Evolutionary conservation across 2,329 filamentous ascomycete species (phyloP), one percentile per base, ranked within the genome.

Genomic region (Fusarium bulbicola): DNA sequence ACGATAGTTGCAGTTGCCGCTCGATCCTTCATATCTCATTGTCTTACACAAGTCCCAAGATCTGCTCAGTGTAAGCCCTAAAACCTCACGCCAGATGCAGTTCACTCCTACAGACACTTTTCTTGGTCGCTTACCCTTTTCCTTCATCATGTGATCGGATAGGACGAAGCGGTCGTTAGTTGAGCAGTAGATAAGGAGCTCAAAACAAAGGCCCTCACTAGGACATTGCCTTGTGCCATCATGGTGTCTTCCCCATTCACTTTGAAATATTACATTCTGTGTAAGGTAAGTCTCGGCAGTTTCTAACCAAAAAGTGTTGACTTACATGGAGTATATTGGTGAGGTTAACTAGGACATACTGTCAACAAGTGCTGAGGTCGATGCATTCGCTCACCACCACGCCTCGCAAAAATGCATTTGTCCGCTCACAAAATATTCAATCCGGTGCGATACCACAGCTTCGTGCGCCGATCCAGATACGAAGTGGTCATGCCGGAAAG

Each of bases 251-350:
- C 9, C 4, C 9, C 4, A 20, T 50, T 24, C 12, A 24, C 12
- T 20, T 18, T 7, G 4, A 0, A 24, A 34, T 20, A 34, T 18
- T 10, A 24, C 7, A 6, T 24, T 7, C 6, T 50, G 4, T 6
- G 0, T 7, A 6, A 34, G 30, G 1, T 7, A 24, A 24, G 6
- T 14, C 8, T 10, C 21, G 3, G n/a, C 3, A 34, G 8, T 6
- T 18, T 14, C 16, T 9, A 15, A 8, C 12, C 21, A 24, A 4
- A 7, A 14, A 20, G 3, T 5, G n/a, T 24, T 7, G 4, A 20
- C 16, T 15, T 24, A 50, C 6, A 24, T 13, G 8, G 5, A 4
- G 8, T 7, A 50, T 10, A 11, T 32, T 24, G 15, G 10, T 14
- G 3, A 50, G 18, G 5, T 14, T 2, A 50, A 14, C 16, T 20